These are phyloP conservation scores for Pleoardoris graminearum DNA, from an alignment of 2,329 filamentous ascomycete genomes.

Conservation along the genomic window DNA sequence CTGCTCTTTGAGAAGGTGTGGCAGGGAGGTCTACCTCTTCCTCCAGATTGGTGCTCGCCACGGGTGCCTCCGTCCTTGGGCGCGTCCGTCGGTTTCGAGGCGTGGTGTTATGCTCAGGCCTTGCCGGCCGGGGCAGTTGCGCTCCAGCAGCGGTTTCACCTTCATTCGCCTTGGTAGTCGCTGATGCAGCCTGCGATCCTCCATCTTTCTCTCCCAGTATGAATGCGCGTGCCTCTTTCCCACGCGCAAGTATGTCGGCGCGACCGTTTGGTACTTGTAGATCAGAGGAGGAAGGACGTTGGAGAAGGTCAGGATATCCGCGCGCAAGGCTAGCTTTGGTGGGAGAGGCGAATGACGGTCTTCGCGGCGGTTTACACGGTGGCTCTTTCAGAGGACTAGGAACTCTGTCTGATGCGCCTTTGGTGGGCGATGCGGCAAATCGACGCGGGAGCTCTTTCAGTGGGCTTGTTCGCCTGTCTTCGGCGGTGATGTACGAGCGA, in stretches of 20 bases:
- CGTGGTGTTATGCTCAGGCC: slow-evolving; percentile 11
- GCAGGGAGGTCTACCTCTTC: slow-evolving; percentile 27
- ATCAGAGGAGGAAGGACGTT: slow-evolving; percentile 20
- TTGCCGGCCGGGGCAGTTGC: not conserved
- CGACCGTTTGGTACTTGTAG: slow-evolving; percentile 16
- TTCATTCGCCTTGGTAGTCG: not conserved
- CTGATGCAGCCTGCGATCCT: slow-evolving; percentile 3
- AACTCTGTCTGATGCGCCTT: slow-evolving; percentile 13
- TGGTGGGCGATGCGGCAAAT: slow-evolving; percentile 7
- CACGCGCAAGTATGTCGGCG: slow-evolving; percentile 17
- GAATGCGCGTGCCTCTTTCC: slow-evolving; percentile 27
- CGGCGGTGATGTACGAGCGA: not conserved
- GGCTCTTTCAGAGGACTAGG: slow-evolving; percentile 37
- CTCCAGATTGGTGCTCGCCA: not conserved
- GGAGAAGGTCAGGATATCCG: slow-evolving; percentile 41
- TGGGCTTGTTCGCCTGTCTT: slow-evolving; percentile 34
- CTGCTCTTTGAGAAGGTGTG: slow-evolving; percentile 22
- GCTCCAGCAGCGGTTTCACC: slow-evolving; percentile 5
- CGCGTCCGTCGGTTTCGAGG: slow-evolving; percentile 13
- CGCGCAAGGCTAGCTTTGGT: slow-evolving; percentile 47
- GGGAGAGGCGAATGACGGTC: slow-evolving; percentile 45
- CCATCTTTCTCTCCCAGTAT: slow-evolving; percentile 20
- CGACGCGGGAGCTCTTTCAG: slow-evolving; percentile 18
- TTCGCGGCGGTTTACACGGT: slow-evolving; percentile 39
- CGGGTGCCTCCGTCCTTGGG: not conserved